phyloP scores from a whole-genome alignment of 345 rosid genomes.

The Schrenkiella parvula region DNA sequence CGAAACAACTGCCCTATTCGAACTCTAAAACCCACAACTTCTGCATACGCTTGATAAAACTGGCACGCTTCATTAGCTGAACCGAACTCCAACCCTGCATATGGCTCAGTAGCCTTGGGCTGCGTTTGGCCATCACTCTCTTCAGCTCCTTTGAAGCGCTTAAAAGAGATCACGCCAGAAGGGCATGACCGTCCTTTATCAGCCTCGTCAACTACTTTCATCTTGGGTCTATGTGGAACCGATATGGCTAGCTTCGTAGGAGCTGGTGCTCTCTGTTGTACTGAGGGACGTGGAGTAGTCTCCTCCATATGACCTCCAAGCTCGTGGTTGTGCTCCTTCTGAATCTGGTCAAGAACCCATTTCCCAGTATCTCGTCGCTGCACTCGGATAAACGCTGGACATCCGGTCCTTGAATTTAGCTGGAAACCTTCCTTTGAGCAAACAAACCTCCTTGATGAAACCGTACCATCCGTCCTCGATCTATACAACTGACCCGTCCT shows the following conservation, averaged over 20 bases:
- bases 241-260: slow-evolving; percentile 37
- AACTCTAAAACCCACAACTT: slow-evolving; percentile 63
- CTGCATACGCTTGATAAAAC: slow-evolving; percentile 65
- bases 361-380: slow-evolving; percentile 69
- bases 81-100: slow-evolving; percentile 57
- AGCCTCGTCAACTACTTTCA: slow-evolving; percentile 44
- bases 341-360: slow-evolving; percentile 83
- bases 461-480: slow-evolving; percentile 80
- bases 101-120: slow-evolving; percentile 45
- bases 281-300: slow-evolving; percentile 25
- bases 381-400: slow-evolving; percentile 85
- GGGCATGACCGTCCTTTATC: slow-evolving; percentile 43
- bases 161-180: slow-evolving; percentile 51
- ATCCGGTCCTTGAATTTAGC: slow-evolving; percentile 75
- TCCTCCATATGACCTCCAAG: slow-evolving; percentile 40
- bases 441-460: slow-evolving; percentile 76
- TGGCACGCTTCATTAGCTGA: slow-evolving; percentile 77
- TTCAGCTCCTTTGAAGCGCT: slow-evolving; percentile 51
- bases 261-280: slow-evolving; percentile 38
- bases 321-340: slow-evolving; percentile 83
- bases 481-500: slow-evolving; percentile 85
- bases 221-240: slow-evolving; percentile 45
- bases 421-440: slow-evolving; percentile 90
- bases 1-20: slow-evolving; percentile 91
- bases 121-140: slow-evolving; percentile 31